Conservation (phyloP, 129 eudicot species). For the Heracleum sosnowskyi region DNA sequence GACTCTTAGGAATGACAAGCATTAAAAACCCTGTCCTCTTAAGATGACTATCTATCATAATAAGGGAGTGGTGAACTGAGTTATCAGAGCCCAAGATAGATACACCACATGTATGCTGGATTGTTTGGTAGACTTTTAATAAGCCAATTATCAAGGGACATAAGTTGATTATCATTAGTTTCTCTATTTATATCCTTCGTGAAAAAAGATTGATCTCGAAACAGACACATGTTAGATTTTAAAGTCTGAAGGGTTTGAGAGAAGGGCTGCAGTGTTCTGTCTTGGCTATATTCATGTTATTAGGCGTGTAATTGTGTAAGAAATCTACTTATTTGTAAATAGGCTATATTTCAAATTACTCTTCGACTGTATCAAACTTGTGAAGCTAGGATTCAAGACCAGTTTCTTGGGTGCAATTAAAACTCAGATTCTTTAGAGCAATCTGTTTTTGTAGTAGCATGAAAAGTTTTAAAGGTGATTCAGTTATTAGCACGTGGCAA, state of each 20-base stretch:
- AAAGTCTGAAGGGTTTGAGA: not conserved
- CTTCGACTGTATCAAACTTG: not conserved
- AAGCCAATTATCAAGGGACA: not conserved
- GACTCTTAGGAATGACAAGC: not conserved
- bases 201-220: not conserved
- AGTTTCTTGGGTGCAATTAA: not conserved
- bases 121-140: not conserved
- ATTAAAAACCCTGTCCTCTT: not conserved
- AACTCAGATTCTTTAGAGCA: not conserved
- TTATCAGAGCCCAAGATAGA: not conserved
- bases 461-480: not conserved
- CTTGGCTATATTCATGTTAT: not conserved
- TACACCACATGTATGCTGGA: not conserved
- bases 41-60: not conserved
- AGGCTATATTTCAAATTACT: not conserved
- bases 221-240: not conserved
- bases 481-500: not conserved
- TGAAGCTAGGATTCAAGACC: not conserved
- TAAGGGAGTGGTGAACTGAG: not conserved
- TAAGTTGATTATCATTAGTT: not conserved
- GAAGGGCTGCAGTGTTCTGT: not conserved
- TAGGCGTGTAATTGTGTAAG: not conserved
- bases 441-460: not conserved
- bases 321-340: not conserved
- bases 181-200: not conserved